Evolutionary conservation across 2,329 filamentous ascomycete genomes (phyloP), one percentile per base, ranked within the genome.

Genomic region (Trichoderma koningiopsis): DNA sequence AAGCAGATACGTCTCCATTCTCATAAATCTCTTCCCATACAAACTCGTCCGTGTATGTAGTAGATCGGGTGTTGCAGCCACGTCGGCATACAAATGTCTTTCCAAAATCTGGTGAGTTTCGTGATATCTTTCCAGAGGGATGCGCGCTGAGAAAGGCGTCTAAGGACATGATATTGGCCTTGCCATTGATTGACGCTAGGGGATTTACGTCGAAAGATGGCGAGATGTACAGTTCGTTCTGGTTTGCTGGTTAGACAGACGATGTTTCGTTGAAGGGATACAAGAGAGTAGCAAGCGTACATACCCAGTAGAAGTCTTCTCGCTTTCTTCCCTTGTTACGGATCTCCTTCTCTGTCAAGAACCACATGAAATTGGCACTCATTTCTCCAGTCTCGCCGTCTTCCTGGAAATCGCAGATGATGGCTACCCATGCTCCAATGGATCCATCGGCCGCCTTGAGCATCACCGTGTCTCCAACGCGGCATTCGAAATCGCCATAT

Each of bases 171-270:
- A 99, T 86, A 19, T 83, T 89, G 0, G 94, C 96, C 74, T 92
- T 96, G 63, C 94, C 95, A 76, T 96, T 97, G 80, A 99, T 96
- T 0, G 94, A 95, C 1, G 88, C 88, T 31, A 99, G 82, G 8
- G 95, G 89, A 76, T 97, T 98, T 69, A 92, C 83, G 76, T 99
- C 96, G 81, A 91, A 96, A 27, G 92, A 91, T 0, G 92, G 87
- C 0, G 94, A 96, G 68, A 98, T 90, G 77, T 98, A 99, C 16
- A 97, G 85, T 79, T 99, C 96, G 76, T 97, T 96, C 85, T 93
- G 52, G 29, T 40, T 47, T n/a, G 29, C 16, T 19, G 7, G 63
- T 67, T 37, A 67, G 29, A 27, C 33, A 2, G 29, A 4, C 3
- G 19, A n/a, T 24, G 37, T 37, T 27, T 10, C 49, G 22, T 0